Percentiles rank a stretch among this genome's conserved stretches.
phyloP scores from a whole-genome alignment of 2,329 filamentous ascomycete species.

The Beauveria caledonica region DNA sequence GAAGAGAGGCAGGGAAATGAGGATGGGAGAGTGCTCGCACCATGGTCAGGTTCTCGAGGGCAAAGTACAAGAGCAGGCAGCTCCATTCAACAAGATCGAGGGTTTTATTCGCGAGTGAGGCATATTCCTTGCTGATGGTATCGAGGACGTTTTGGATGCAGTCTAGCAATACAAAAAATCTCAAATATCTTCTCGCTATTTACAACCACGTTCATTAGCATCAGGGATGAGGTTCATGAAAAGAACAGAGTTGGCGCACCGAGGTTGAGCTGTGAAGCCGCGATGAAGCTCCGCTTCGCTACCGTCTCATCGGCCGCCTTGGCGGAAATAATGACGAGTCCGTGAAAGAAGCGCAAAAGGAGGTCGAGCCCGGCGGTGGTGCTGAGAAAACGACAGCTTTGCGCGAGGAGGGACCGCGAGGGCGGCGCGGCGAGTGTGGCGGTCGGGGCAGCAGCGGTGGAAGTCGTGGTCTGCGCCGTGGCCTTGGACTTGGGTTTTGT shows the following conservation, averaged over 20 bases:
- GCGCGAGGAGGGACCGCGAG: background rate
- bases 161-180: constrained; percentile 10
- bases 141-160: constrained; percentile 7
- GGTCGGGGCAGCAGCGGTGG: background rate
- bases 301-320: background rate
- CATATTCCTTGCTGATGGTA: background rate
- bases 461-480: background rate
- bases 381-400: constrained; percentile 2
- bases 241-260: background rate
- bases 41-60: constrained; percentile 11
- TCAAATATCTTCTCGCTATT: constrained; percentile 7
- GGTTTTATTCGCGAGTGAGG: background rate
- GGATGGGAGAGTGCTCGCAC: background rate
- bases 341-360: constrained; percentile 2
- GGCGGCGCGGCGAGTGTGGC: background rate
- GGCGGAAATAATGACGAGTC: constrained; percentile 1
- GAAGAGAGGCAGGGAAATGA: too few relatives aligned
- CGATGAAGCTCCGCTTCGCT: background rate
- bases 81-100: constrained; percentile 9
- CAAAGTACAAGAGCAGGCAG: constrained; percentile 9
- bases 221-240: background rate
- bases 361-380: constrained; percentile 11
- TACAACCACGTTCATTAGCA: background rate
- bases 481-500: background rate
- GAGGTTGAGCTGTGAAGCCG: constrained; percentile 2